These are phyloP conservation scores for Anisodus tanguticus DNA, from an alignment of 257 asterid genomes.

Conservation along the genomic window DNA sequence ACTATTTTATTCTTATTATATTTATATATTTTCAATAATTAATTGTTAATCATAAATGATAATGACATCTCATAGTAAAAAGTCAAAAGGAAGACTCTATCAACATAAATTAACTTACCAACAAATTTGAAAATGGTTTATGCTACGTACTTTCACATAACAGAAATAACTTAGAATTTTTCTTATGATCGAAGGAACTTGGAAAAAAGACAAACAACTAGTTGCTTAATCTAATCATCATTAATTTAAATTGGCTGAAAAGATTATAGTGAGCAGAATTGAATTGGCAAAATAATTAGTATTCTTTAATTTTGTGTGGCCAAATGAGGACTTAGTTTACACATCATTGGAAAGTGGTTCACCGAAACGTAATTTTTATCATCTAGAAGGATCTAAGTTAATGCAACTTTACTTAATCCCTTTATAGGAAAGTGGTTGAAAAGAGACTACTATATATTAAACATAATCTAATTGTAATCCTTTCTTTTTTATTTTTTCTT, in stretches of 20 bases:
- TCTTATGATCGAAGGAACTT: not conserved
- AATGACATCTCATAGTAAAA: conserved; percentile 36
- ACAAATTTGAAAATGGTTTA: conserved; percentile 26
- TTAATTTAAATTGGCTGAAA: conserved; percentile 21
- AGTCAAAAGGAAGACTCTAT: conserved; percentile 52
- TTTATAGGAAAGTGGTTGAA: conserved; percentile 19
- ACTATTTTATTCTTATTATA: not conserved
- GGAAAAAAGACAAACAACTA: not conserved
- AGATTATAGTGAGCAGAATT: not conserved
- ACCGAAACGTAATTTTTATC: not conserved
- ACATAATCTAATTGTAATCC: not conserved
- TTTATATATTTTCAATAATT: conserved; percentile 1
- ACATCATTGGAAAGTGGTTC: conserved; percentile 23
- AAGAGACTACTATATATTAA: not conserved
- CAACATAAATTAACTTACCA: conserved; percentile 32
- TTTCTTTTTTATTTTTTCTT: not conserved
- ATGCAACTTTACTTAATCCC: conserved; percentile 12
- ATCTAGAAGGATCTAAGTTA: conserved; percentile 23
- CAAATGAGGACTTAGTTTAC: conserved; percentile 4
- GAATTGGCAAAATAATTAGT: conserved; percentile 25
- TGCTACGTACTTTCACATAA: not conserved
- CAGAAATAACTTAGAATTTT: not conserved
- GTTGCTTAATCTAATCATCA: not conserved
- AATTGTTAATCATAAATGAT: conserved; percentile 28
- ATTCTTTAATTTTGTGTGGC: not conserved